A percentile compares a stretch with the other conserved stretches of the same genome.
phyloP scores from a whole-genome alignment of 1,284 basidiomycete species.

The Microbotryum saponariae region DNA sequence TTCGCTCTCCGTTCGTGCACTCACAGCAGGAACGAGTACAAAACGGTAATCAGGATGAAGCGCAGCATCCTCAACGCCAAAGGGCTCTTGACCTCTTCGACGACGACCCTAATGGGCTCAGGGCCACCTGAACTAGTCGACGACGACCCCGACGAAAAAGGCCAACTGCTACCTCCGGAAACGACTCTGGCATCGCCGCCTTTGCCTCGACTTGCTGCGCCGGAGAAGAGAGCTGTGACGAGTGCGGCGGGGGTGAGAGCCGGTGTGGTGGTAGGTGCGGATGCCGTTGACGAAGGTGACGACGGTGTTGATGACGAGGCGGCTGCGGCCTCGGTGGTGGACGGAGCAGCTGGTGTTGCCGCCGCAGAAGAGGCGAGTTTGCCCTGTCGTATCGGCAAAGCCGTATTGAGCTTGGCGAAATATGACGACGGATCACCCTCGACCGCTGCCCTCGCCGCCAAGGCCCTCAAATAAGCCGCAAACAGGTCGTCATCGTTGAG shows the following conservation, averaged over 20 bases:
- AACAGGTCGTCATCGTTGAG: conserved; percentile 19
- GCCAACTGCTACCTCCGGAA: conserved; percentile 43
- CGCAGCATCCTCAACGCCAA: conserved; percentile 48
- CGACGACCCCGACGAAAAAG: conserved; percentile 6
- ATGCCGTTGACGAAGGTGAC: not conserved
- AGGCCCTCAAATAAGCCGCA: conserved; percentile 19
- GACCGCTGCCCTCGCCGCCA: conserved; percentile 8
- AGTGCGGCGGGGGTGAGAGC: conserved; percentile 19
- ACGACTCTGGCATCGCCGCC: conserved; percentile 53
- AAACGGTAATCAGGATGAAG: conserved; percentile 46
- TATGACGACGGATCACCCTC: not conserved
- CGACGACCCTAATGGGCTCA: conserved; percentile 65
- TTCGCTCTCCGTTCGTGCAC: conserved; percentile 36
- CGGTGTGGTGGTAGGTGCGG: conserved; percentile 1
- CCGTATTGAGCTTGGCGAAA: conserved; percentile 19
- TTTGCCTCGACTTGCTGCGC: conserved; percentile 20
- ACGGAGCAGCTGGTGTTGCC: not conserved
- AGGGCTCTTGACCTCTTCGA: conserved; percentile 61
- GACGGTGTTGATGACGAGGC: conserved; percentile 2
- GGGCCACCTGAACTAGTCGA: not conserved
- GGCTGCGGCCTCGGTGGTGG: not conserved
- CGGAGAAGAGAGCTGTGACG: conserved; percentile 28
- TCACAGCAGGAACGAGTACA: conserved; percentile 40
- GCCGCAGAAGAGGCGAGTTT: conserved; percentile 3
- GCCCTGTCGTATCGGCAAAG: conserved; percentile 5